Evolutionary conservation across 176 grass and related monocot species (phyloP).

Genomic region (Carex myosuroides): DNA sequence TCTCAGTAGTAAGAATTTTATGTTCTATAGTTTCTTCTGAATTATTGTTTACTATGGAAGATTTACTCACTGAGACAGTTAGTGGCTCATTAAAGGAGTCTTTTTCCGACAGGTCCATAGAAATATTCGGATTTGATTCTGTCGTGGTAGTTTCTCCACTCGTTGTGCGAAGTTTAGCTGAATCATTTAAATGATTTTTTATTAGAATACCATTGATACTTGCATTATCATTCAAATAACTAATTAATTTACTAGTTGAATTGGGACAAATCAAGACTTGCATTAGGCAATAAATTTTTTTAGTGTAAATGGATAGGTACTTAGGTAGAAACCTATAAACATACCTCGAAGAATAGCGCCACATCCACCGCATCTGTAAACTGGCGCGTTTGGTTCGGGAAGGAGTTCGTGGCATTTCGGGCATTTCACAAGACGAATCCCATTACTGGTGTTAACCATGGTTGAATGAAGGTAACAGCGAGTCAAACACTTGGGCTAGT

Average conservation of each 20-base stretch:
- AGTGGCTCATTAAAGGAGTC: neutral
- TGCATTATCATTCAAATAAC: neutral
- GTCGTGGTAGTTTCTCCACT: slow-evolving; percentile 23
- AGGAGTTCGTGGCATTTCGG: slow-evolving; percentile 68
- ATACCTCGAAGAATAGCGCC: slow-evolving; percentile 64
- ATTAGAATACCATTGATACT: slow-evolving; percentile 20
- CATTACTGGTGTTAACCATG: slow-evolving; percentile 38
- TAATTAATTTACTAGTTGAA: neutral
- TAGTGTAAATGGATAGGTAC: neutral
- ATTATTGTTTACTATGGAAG: slow-evolving; percentile 7
- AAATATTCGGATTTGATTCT: slow-evolving; percentile 29
- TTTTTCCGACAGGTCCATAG: slow-evolving; percentile 19
- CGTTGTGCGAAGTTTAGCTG: slow-evolving; percentile 49
- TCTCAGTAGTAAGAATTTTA: slow-evolving; percentile 6
- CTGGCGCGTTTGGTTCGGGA: slow-evolving; percentile 41
- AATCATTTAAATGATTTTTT: slow-evolving; percentile 4
- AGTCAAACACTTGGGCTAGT: neutral
- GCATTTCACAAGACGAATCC: slow-evolving; percentile 66
- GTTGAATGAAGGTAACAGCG: neutral
- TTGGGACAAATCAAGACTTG: neutral
- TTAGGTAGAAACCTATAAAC: slow-evolving; percentile 16
- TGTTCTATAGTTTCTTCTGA: neutral
- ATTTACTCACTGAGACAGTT: neutral
- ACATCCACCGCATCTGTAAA: slow-evolving; percentile 74
- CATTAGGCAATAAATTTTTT: neutral